Conservation (phyloP, 345 rosid species). For the Citrus trifoliata region DNA sequence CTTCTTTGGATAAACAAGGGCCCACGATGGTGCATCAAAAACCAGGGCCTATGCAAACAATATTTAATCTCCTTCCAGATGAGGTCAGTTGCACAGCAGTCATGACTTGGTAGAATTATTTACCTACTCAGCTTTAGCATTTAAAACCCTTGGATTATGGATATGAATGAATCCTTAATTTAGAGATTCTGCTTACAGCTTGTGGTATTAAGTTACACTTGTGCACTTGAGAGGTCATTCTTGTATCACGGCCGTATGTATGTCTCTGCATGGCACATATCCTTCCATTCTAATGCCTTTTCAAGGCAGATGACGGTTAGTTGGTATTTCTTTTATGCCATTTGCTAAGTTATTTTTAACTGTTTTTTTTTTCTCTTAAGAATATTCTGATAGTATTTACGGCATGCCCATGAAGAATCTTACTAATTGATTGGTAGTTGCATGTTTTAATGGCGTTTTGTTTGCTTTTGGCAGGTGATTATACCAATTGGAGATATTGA, state of each 20-base stretch:
- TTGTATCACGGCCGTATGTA: conserved; percentile 98
- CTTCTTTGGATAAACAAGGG: conserved; percentile 66
- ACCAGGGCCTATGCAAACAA: conserved; percentile 94
- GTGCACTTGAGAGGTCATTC: conserved; percentile 97
- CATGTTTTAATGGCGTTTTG: background rate
- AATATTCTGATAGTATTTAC: background rate
- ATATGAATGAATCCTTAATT: conserved; percentile 5
- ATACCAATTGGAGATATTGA: conserved; percentile 95
- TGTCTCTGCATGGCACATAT: conserved; percentile 97
- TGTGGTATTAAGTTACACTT: conserved; percentile 82
- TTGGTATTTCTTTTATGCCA: conserved; percentile 4
- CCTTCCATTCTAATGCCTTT: conserved; percentile 96
- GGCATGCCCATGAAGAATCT: background rate
- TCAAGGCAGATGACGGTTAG: conserved; percentile 98
- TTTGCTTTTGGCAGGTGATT: conserved; percentile 52
- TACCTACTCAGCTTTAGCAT: background rate
- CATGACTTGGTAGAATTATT: conserved; percentile 8
- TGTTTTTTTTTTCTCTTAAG: background rate
- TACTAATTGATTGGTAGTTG: background rate
- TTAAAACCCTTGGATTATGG: background rate
- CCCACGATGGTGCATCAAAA: conserved; percentile 93
- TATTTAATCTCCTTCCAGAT: conserved; percentile 83
- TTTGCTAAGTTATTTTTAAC: background rate
- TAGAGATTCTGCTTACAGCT: conserved; percentile 31
- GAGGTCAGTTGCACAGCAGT: conserved; percentile 50